Percentiles rank a stretch among this genome's conserved stretches.
Conservation (phyloP, 345 rosid genomes). For the Carallia brachiata region DNA sequence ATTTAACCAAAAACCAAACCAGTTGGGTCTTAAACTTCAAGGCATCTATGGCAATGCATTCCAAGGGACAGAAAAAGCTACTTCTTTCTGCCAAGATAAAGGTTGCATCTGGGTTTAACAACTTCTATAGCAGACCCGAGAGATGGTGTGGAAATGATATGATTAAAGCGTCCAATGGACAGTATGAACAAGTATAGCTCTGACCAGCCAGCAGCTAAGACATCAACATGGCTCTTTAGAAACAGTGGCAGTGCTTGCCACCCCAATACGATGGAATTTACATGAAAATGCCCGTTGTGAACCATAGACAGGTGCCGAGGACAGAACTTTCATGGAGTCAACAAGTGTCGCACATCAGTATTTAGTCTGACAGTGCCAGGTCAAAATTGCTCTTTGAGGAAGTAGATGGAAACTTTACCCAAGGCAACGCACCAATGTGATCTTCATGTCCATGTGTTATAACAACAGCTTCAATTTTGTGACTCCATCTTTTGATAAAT, state of each 20-base stretch:
- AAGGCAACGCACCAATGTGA: constrained; percentile 99
- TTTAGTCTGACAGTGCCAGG: constrained; percentile 1
- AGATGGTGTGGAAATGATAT: background rate
- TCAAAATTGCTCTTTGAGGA: constrained; percentile 13
- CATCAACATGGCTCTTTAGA: background rate
- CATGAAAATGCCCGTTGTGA: background rate
- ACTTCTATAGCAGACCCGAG: too few relatives aligned
- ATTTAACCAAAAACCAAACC: background rate
- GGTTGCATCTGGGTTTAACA: too few relatives aligned
- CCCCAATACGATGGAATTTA: background rate
- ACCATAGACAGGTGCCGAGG: background rate
- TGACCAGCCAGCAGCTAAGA: constrained; percentile 1
- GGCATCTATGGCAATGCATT: too few relatives aligned
- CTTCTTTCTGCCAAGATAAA: too few relatives aligned
- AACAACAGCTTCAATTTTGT: constrained; percentile 94
- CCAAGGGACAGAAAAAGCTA: too few relatives aligned
- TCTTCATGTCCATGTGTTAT: constrained; percentile 99
- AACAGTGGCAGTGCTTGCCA: background rate
- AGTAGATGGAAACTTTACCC: constrained; percentile 78
- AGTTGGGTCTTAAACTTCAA: too few relatives aligned
- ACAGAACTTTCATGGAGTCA: constrained; percentile 4
- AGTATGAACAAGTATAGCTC: background rate
- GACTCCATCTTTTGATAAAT: constrained; percentile 91
- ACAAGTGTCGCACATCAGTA: constrained; percentile 9
- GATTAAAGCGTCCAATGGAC: background rate